Evolutionary conservation across 257 asterid genomes (phyloP).

Genomic region (Lycium ferocissimum): DNA sequence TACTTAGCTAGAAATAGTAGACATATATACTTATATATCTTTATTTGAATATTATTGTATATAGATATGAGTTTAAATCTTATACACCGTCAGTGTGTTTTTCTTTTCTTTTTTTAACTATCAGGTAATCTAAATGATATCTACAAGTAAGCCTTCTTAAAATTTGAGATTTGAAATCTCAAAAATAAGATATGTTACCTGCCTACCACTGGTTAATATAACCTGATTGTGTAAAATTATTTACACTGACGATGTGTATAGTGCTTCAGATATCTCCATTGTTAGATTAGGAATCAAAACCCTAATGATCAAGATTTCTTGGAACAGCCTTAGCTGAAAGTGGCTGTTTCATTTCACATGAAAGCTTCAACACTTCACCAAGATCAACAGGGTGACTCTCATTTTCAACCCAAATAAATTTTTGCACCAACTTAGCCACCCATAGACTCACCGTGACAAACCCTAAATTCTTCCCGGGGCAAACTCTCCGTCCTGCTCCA

Average conservation of each 20-base stretch:
- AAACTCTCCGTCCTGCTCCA: slow-evolving; percentile 66
- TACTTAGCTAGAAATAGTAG: not conserved
- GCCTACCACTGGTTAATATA: not conserved
- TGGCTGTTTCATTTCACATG: slow-evolving; percentile 69
- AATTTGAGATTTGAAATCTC: not conserved
- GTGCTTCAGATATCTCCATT: not conserved
- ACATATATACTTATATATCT: not conserved
- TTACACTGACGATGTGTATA: not conserved
- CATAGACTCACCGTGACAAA: slow-evolving; percentile 53
- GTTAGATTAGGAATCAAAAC: slow-evolving; percentile 10
- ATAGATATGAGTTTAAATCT: not conserved
- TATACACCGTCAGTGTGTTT: no score
- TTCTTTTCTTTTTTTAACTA: not conserved
- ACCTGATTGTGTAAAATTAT: not conserved
- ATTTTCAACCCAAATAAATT: slow-evolving; percentile 44
- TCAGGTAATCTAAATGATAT: not conserved
- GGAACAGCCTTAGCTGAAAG: slow-evolving; percentile 48
- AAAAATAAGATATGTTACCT: not conserved
- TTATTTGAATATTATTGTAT: not conserved
- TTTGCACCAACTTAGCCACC: slow-evolving; percentile 60
- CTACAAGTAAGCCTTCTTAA: not conserved
- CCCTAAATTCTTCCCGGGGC: slow-evolving; percentile 65
- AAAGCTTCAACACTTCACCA: slow-evolving; percentile 60
- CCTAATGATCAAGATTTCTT: slow-evolving; percentile 28
- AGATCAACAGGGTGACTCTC: slow-evolving; percentile 42